Conservation (phyloP, 345 rosid genomes). For the Luvunga scandens region DNA sequence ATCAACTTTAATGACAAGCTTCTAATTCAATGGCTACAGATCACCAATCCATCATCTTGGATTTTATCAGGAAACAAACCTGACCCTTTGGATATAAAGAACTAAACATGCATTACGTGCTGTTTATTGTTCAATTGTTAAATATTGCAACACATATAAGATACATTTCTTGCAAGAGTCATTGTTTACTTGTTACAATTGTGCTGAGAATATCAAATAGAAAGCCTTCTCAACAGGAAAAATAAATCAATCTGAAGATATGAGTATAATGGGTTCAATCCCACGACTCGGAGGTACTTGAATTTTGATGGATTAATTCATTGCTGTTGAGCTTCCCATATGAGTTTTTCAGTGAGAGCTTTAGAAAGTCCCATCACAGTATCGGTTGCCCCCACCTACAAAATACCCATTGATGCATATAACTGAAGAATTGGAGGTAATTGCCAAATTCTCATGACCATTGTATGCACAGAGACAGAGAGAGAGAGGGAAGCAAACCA, state of each 20-base stretch:
- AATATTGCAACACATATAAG: too few relatives aligned
- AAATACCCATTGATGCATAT: neutral
- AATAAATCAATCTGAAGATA: constrained; percentile 1
- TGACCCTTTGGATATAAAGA: neutral
- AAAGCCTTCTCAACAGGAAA: neutral
- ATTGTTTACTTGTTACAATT: neutral
- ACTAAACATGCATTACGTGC: neutral
- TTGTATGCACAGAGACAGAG: constrained; percentile 5
- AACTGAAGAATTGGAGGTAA: neutral
- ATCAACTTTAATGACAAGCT: too few relatives aligned
- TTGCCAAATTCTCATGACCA: neutral
- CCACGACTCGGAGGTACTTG: neutral
- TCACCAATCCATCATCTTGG: neutral
- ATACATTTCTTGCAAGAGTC: neutral
- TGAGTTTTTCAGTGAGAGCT: constrained; percentile 67
- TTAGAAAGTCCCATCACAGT: constrained; percentile 89
- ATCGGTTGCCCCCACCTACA: constrained; percentile 79
- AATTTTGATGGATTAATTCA: neutral
- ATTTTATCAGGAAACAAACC: neutral
- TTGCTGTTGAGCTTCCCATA: constrained; percentile 45
- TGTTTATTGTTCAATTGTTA: neutral
- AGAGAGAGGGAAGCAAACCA: constrained; percentile 44
- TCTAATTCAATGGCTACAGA: neutral
- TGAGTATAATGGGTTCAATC: neutral
- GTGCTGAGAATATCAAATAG: neutral